Percentiles rank a stretch among this genome's conserved stretches.
phyloP scores from a whole-genome alignment of 2,329 filamentous ascomycete genomes.

The Mycosphaerella sp. region DNA sequence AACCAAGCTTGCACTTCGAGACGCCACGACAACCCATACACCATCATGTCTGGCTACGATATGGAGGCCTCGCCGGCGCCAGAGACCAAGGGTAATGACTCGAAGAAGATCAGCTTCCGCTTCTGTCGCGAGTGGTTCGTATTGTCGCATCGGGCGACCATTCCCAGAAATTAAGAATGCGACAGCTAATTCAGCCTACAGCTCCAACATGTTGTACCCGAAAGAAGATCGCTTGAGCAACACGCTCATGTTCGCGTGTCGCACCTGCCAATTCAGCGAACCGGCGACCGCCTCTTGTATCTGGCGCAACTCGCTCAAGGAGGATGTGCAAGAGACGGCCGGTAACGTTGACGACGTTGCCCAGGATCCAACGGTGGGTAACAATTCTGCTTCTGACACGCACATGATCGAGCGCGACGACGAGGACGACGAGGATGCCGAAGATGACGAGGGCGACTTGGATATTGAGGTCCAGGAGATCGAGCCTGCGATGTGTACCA shows the following conservation, averaged over 20 bases:
- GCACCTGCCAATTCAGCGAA: constrained; percentile 89
- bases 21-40: background rate
- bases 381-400: constrained; percentile 13
- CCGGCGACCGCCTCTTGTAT: constrained; percentile 83
- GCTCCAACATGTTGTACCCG: constrained; percentile 95
- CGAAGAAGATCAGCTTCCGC: constrained; percentile 83
- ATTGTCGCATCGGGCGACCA: background rate
- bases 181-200: constrained; percentile 32
- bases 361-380: constrained; percentile 96
- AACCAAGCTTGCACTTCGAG: background rate
- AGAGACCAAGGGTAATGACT: constrained; percentile 35
- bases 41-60: constrained; percentile 25
- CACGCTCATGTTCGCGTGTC: constrained; percentile 89
- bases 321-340: constrained; percentile 86
- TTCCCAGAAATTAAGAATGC: background rate
- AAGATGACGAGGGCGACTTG: constrained; percentile 6
- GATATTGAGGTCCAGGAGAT: constrained; percentile 23
- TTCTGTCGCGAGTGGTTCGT: constrained; percentile 91
- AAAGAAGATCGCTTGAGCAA: constrained; percentile 83
- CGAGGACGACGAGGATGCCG: constrained; percentile 18
- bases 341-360: constrained; percentile 96
- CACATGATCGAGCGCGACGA: constrained; percentile 23
- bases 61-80: constrained; percentile 37
- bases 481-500: constrained; percentile 48
- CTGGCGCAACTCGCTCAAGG: constrained; percentile 90